Evolutionary conservation across 2,329 filamentous ascomycete species (phyloP), one percentile per base, ranked within the genome.

Genomic region (Hortaea sp.): DNA sequence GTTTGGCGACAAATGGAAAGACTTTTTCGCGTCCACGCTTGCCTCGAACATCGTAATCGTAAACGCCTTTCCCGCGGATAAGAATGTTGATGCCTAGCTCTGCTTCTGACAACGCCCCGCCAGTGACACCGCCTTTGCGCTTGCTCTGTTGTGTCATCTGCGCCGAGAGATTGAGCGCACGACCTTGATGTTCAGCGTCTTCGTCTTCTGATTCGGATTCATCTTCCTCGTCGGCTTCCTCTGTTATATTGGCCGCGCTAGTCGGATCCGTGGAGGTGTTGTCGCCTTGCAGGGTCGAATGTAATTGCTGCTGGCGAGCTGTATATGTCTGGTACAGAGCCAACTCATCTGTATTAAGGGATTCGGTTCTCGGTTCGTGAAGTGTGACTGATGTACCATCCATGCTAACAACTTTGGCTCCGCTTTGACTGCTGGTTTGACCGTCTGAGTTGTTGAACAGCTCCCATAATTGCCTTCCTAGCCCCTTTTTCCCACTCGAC

Each of bases 11-110:
- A 44, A 94, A 82, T 0, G 92, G 92, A 61, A 95, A 97, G 69
- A 94, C 85, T 51, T 88, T 82, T 62, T 98, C 92, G 45, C 89
- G 78, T 3, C 92, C 92, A 62, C 87, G 94, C 65, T 95, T 95
- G 32, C 85, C 85, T 37, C 88, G 78, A 1, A 95, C 84, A 60
- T 95, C 88, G 56, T 86, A 98, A 65, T 98, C 92, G 63, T 92
- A 86, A n/a, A 94, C 81, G 10, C 84, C 85, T 62, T 89, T 94
- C 11, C 57, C 56, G 56, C 92, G 86, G 37, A 97, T 75, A 7
- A 98, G 73, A 41, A 98, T 79, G 55, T 94, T 95, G 54, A 97
- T 81, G 12, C 92, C 92, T 3, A 97, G 74, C 56, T 97, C 92
- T 53, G 90, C 87, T 55, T 95, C 89, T 44, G 81, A 89, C 35